Percentiles rank a stretch among this genome's conserved stretches.
Conservation (phyloP, 305 asterid genomes). For the Fraxinus platypoda region DNA sequence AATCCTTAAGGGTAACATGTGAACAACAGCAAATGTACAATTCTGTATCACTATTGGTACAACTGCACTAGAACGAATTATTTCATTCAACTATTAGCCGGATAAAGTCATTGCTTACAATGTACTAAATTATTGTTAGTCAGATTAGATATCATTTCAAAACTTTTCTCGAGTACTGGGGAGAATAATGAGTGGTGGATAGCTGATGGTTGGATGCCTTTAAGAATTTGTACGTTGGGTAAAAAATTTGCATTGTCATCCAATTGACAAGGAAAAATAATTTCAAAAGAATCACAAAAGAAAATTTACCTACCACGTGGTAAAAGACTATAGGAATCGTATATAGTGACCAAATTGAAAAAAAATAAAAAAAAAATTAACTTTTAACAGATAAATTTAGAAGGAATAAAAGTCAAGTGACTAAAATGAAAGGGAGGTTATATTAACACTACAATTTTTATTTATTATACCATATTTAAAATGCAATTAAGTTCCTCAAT, state of each 20-base stretch:
- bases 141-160: neutral
- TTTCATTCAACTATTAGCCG: neutral
- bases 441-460: too few species aligned
- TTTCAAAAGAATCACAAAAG: neutral
- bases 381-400: neutral
- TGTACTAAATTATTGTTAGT: neutral
- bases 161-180: neutral
- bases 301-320: neutral
- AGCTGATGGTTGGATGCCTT: neutral
- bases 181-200: neutral
- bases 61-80: neutral
- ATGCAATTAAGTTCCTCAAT: too few species aligned
- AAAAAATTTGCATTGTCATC: neutral
- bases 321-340: neutral
- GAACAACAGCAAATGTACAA: neutral
- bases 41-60: neutral
- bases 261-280: neutral
- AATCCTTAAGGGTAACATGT: neutral
- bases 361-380: too few species aligned
- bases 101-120: neutral
- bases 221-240: neutral
- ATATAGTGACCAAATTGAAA: neutral
- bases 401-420: neutral
- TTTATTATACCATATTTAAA: too few species aligned
- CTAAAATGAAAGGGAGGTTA: neutral